Conservation (phyloP, 2,329 filamentous ascomycete genomes). For the Fusarium sambucinum region DNA sequence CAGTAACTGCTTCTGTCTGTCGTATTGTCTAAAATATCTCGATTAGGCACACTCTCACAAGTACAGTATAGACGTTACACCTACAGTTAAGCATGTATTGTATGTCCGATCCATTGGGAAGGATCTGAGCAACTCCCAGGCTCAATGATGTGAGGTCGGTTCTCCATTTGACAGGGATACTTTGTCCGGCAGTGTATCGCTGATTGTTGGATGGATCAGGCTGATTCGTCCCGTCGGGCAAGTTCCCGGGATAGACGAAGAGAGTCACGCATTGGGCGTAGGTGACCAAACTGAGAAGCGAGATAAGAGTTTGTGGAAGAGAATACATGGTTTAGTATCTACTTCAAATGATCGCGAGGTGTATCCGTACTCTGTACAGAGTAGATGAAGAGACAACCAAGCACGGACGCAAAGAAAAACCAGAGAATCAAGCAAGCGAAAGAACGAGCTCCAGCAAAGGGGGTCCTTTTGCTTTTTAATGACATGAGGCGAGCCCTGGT, state of each 20-base stretch:
- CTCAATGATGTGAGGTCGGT: constrained; percentile 10
- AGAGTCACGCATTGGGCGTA: background rate
- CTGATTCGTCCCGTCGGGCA: background rate
- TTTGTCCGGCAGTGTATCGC: constrained; percentile 8
- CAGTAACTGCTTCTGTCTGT: constrained; percentile 15
- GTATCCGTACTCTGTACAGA: too few species aligned
- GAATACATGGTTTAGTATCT: constrained; percentile 53
- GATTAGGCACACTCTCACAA: background rate
- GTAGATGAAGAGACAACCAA: background rate
- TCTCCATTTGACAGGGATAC: constrained; percentile 18
- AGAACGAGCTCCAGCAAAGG: background rate
- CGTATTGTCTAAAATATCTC: constrained; percentile 5
- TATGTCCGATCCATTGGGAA: background rate
- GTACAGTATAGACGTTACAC: background rate
- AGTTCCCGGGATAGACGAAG: constrained; percentile 12
- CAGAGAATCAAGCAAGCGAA: background rate
- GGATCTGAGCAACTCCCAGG: constrained; percentile 1
- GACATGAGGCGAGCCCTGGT: background rate
- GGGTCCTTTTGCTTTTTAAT: background rate
- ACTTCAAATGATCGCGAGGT: background rate
- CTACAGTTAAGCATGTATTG: constrained; percentile 5
- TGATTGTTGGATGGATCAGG: constrained; percentile 7
- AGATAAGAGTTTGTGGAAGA: constrained; percentile 58
- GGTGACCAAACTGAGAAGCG: constrained; percentile 6
- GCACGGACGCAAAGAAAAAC: background rate